Evolutionary conservation across 495 filamentous ascomycete species (phyloP), one percentile per base, ranked within the genome.

Genomic region (Talaromyces ruber): DNA sequence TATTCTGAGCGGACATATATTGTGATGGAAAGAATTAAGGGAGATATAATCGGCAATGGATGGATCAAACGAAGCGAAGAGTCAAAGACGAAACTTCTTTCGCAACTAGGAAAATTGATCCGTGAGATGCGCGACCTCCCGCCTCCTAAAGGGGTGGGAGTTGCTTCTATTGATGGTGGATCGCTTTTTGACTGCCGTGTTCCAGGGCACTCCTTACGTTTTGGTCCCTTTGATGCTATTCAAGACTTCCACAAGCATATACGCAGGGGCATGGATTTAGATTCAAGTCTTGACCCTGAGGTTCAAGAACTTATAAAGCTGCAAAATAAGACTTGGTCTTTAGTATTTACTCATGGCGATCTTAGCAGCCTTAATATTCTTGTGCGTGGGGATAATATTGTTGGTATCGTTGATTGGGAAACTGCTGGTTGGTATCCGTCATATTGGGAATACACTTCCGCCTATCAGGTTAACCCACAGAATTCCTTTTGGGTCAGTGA

Each of bases 361-460:
- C 68, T 78, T 1, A 76, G 71, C 65, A 78, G 74, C 47, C 68
- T 76, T 14, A 79, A 79, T 53, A 75, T 79, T 57, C 67, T 79
- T 39, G 68, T 64, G 18, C 68, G 68, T 26, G 74, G 68, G 9
- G 73, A 74, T 65, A 62, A 73, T 32, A 65, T 79, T 54, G 73
- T 78, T 24, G 79, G 76, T 8, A 81, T 83, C 62, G 69, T 83
- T 69, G 78, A 84, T 67, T 81, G 76, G 80, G 79, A 82, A 69
- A 76, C 72, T 25, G 74, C 76, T 58, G 78, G 76, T 32, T 83
- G 79, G 78, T 79, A 72, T 66, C 79, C 78, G 11, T 66, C 68
- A 9, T 82, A 82, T 64, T 82, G 75, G 77, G 81, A 83, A 71
- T 83, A 82, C 51, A 79, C 77, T 4, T 62, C 78, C 22, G 79